Evolutionary conservation across 2,329 filamentous ascomycete species (phyloP), one percentile per base, ranked within the genome.

Genomic region (Botryotinia narcissicola): DNA sequence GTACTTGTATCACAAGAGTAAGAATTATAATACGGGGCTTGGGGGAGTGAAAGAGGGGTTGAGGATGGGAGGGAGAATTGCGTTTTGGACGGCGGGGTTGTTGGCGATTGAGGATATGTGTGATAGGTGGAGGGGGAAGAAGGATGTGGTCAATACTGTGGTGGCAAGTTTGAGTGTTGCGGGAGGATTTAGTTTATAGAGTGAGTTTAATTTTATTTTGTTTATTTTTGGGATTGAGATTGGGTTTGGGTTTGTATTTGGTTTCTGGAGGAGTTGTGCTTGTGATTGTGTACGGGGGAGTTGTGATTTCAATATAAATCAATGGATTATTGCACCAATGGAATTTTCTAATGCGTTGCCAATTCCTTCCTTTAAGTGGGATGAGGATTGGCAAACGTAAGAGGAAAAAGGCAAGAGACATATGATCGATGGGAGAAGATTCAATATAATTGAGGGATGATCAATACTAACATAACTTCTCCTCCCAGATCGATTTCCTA

Each of bases 1-100:
- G 96, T 99, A 95, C 81, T 88, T 98, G n/a, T 99, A 99, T 83
- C 95, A 98, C 85, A 98, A 98, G 84, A 93, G 90, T 81, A 98
- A 98, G 83, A 98, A 97, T 83, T 98, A 99, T 84, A 90, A 94
- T 79, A 88, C 92, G 70, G 91, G 93, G 79, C 87, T 92, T 35
- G 93, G 92, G 9, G 95, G 92, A 0, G 84, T 97, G 29, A 89
- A 89, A 70, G 94, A 97, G 79, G 96, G 94, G 0, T 78, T 93
- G 68, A 90, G 88, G 77, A 93, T 96, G 87, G 94, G 92, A 1
- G 81, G 84, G 46, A 90, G 88, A 77, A 86, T 97, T 9, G 89
- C 89, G 7, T 84, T 92, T 63, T 95, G 95, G 88, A 92, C 90
- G 3, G 87, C 89, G 29, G 84, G 92, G 68, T 96, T 97, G 79